Evolutionary conservation across 495 filamentous ascomycete species (phyloP), one percentile per base, ranked within the genome.

Genomic region (Tuber umbilicatum): DNA sequence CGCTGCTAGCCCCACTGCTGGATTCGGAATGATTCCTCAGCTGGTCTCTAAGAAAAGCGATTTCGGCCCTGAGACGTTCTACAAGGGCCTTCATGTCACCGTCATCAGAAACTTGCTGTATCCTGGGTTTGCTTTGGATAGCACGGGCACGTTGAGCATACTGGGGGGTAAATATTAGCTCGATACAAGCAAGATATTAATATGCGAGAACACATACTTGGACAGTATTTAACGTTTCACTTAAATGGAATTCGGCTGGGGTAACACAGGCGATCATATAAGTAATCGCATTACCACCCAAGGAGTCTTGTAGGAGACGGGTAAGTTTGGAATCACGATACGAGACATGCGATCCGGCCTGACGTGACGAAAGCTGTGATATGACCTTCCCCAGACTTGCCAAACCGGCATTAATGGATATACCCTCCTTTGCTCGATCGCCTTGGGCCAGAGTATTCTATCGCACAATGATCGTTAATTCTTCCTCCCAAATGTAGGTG

Each of bases 211-310:
- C 50, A 55, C 74, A 74, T 76, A 82, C 81, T 78, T 82, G 90
- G 37, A 99, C 91, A 0, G 95, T 99, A 83, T 99, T 99, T 60
- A 99, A 86, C 1, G 95, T 98, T 84, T 99, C 95, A 84, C 94
- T 98, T 27, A 98, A 86, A 83, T 99, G 94, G 83, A 98, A 99
- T 81, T 97, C 94, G 21, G 94, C 94, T 9, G 94, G 95, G 9
- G 93, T 98, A 38, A 99, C 94, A 84, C 95, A 99, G 41, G 95
- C 95, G 85, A 99, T 94, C 95, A 99, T 97, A 84, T 98, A 99
- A 1, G 95, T 99, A 80, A 97, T 96, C 0, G 95, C 96, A 81
- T 96, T 98, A 6, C 96, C 96, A 69, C 95, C 95, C n/a, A 99
- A 86, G 2, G 95, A 99, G 83, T 99, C 95, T 85, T 98, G 96